These are phyloP conservation scores for Alternaria brassicae DNA, from an alignment of 2,329 filamentous ascomycete species.

Conservation along the genomic window DNA sequence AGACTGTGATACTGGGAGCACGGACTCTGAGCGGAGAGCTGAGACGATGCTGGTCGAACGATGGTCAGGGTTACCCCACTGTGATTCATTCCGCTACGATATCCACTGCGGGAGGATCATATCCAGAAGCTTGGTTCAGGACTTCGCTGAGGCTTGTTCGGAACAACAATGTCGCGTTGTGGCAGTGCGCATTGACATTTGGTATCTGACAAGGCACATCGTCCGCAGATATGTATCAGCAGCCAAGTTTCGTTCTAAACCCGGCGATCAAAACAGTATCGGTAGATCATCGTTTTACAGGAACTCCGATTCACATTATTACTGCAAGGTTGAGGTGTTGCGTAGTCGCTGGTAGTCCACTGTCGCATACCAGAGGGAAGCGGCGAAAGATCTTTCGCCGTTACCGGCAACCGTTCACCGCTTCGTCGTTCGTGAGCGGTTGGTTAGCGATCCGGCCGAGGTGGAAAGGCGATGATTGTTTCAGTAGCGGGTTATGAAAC, in stretches of 20 bases:
- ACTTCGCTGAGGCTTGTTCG: constrained; percentile 13
- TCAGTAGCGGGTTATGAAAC: constrained; percentile 33
- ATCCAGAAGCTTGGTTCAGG: constrained; percentile 23
- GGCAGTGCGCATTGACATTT: constrained; percentile 41
- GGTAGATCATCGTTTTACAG: constrained; percentile 4
- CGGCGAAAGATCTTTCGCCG: not conserved
- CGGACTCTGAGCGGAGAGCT: constrained; percentile 21
- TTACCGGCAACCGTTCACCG: not conserved
- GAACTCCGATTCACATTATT: not conserved
- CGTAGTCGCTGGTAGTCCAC: not conserved
- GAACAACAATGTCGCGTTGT: constrained; percentile 30
- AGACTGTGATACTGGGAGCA: constrained; percentile 34
- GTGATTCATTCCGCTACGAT: constrained; percentile 18
- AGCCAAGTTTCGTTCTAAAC: constrained; percentile 29
- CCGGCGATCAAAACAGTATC: constrained; percentile 37
- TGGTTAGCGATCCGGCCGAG: constrained; percentile 5
- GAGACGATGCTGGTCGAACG: constrained; percentile 41
- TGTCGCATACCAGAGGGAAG: not conserved
- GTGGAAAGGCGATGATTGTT: constrained; percentile 18
- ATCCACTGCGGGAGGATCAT: constrained; percentile 28
- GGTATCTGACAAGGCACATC: constrained; percentile 30
- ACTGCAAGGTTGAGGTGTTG: not conserved
- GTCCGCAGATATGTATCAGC: constrained; percentile 35
- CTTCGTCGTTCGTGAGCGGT: not conserved
- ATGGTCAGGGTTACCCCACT: constrained; percentile 22